Conservation (phyloP, 805 yeast species). For the Candida easanensis region DNA sequence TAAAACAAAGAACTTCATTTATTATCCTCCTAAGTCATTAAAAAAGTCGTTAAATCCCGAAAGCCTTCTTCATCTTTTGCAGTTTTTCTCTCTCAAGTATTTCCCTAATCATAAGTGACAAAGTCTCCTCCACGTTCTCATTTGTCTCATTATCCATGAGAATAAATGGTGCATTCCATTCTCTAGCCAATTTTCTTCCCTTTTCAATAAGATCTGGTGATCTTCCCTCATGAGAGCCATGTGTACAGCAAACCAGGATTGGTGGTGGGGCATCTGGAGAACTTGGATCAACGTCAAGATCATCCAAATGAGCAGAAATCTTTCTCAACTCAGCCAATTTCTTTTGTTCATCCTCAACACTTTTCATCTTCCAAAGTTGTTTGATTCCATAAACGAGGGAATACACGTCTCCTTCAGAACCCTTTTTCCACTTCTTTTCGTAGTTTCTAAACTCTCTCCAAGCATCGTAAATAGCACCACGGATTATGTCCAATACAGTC, state of each 20-base stretch:
- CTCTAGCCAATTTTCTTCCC: constrained; percentile 54
- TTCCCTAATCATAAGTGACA: constrained; percentile 59
- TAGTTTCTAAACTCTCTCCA: constrained; percentile 67
- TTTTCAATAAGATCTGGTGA: constrained; percentile 57
- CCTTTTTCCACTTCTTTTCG: constrained; percentile 54
- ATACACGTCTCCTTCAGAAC: constrained; percentile 66
- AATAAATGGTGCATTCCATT: constrained; percentile 67
- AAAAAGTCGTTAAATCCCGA: constrained; percentile 4
- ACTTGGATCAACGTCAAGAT: constrained; percentile 33
- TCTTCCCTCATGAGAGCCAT: constrained; percentile 51
- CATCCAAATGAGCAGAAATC: constrained; percentile 30
- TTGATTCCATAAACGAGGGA: constrained; percentile 56
- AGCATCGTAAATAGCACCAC: constrained; percentile 62
- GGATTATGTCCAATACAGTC: constrained; percentile 39
- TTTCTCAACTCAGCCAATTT: constrained; percentile 31
- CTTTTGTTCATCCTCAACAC: constrained; percentile 28
- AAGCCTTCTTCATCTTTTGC: constrained; percentile 19
- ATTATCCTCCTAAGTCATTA: no score
- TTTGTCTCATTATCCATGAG: constrained; percentile 54
- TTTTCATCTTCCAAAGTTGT: constrained; percentile 50
- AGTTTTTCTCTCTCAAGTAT: constrained; percentile 45
- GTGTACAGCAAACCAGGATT: constrained; percentile 64
- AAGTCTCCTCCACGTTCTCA: constrained; percentile 51
- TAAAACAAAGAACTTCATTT: no score
- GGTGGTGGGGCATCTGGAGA: constrained; percentile 57